phyloP scores from a whole-genome alignment of 1,284 basidiomycete species.

The Apiotrichum gracile region DNA sequence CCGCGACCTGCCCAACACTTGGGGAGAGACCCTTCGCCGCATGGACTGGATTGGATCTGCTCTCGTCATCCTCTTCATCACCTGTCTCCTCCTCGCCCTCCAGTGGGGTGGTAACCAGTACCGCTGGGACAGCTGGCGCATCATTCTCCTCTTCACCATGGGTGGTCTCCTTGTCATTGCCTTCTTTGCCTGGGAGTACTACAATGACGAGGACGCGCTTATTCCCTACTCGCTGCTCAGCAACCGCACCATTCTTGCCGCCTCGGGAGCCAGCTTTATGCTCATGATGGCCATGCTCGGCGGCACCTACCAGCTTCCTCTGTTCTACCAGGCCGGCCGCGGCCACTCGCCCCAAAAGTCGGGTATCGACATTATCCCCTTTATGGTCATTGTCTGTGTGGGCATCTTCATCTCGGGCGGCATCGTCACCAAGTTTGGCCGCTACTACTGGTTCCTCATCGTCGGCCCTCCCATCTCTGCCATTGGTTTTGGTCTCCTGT shows the following conservation, averaged over 20 bases:
- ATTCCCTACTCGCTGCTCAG: slow-evolving; percentile 33
- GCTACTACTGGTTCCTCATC: slow-evolving; percentile 48
- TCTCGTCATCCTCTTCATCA: slow-evolving; percentile 45
- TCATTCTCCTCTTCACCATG: slow-evolving; percentile 45
- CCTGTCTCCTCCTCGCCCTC: slow-evolving; percentile 49
- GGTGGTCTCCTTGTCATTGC: slow-evolving; percentile 38
- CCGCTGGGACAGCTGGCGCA: slow-evolving; percentile 36
- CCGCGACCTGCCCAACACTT: background rate
- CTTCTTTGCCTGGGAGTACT: slow-evolving; percentile 46
- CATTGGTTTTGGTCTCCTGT: slow-evolving; percentile 51
- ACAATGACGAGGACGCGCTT: slow-evolving; percentile 40
- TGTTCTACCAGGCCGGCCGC: slow-evolving; percentile 49
- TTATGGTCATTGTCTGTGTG: slow-evolving; percentile 47
- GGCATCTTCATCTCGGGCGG: slow-evolving; percentile 46
- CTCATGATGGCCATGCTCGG: slow-evolving; percentile 48
- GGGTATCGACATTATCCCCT: slow-evolving; percentile 51
- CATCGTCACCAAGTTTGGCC: slow-evolving; percentile 40
- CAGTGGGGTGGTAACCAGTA: slow-evolving; percentile 49
- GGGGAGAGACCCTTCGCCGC: slow-evolving; percentile 25
- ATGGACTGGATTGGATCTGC: slow-evolving; percentile 49
- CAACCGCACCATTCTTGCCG: slow-evolving; percentile 42
- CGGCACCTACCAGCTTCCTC: slow-evolving; percentile 46
- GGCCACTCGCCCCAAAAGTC: slow-evolving; percentile 44
- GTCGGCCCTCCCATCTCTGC: slow-evolving; percentile 34
- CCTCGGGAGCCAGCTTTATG: slow-evolving; percentile 44